These are phyloP conservation scores for Talaromyces sp. DNA, from an alignment of 2,329 filamentous ascomycete genomes.

Conservation along the genomic window DNA sequence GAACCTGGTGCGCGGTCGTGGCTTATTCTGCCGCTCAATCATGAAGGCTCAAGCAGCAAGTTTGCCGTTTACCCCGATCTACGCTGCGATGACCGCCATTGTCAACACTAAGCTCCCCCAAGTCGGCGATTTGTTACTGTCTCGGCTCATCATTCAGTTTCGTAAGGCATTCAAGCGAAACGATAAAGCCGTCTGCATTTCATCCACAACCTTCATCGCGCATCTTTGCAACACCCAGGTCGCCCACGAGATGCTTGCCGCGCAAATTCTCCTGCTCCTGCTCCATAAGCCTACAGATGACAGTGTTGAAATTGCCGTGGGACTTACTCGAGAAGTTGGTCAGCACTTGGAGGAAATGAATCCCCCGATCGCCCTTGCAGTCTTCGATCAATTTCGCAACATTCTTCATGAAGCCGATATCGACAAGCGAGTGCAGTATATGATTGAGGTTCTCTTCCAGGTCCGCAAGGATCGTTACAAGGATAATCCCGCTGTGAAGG, in stretches of 20 bases:
- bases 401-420: slow-evolving; percentile 97
- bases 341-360: slow-evolving; percentile 97
- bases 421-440: slow-evolving; percentile 97
- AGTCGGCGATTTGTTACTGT: slow-evolving; percentile 87
- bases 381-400: slow-evolving; percentile 94
- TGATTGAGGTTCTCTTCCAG: slow-evolving; percentile 97
- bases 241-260: slow-evolving; percentile 87
- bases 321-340: slow-evolving; percentile 87
- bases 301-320: slow-evolving; percentile 95
- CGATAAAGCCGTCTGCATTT: slow-evolving; percentile 93
- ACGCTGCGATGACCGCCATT: slow-evolving; percentile 92
- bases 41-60: slow-evolving; percentile 98
- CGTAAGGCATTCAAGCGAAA: slow-evolving; percentile 94
- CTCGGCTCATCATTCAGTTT: slow-evolving; percentile 86
- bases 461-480: slow-evolving; percentile 96
- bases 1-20: slow-evolving; percentile 87
- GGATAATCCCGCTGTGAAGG: slow-evolving; percentile 85
- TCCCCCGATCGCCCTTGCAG: slow-evolving; percentile 78
- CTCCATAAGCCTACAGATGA: slow-evolving; percentile 96
- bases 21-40: slow-evolving; percentile 91
- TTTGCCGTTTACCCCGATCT: slow-evolving; percentile 94
- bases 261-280: slow-evolving; percentile 88
- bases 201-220: slow-evolving; percentile 90
- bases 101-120: slow-evolving; percentile 97
- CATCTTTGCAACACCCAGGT: slow-evolving; percentile 97